Percentiles rank a stretch among this genome's conserved stretches.
Conservation (phyloP, 2,329 filamentous ascomycete species). For the Epichloe sibirici region DNA sequence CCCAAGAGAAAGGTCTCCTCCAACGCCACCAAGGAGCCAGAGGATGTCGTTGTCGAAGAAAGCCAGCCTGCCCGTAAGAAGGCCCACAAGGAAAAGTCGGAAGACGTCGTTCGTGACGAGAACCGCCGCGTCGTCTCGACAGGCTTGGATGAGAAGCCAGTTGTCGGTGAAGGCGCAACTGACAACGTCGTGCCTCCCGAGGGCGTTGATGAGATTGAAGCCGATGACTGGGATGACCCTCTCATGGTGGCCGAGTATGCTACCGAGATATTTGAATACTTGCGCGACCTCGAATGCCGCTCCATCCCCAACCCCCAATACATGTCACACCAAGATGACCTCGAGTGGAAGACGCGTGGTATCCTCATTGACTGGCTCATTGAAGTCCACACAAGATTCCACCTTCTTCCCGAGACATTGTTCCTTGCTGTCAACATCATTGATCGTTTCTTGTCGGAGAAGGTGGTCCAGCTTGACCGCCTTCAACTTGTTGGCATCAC, state of each 20-base stretch:
- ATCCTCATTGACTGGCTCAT: constrained; percentile 98
- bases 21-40: constrained; percentile 36
- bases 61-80: constrained; percentile 60
- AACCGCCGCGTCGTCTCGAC: constrained; percentile 23
- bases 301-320: constrained; percentile 79
- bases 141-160: constrained; percentile 18
- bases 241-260: constrained; percentile 98
- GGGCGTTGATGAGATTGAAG: constrained; percentile 41
- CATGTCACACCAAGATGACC: constrained; percentile 86
- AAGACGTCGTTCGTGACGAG: constrained; percentile 32
- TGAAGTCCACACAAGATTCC: constrained; percentile 94
- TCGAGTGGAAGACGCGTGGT: constrained; percentile 97
- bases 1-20: constrained; percentile 58
- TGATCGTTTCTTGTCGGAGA: constrained; percentile 89
- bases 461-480: constrained; percentile 90
- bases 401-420: constrained; percentile 86
- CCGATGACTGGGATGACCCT: constrained; percentile 83
- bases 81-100: constrained; percentile 27
- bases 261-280: constrained; percentile 92
- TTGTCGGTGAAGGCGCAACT: not conserved
- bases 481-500: constrained; percentile 95
- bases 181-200: not conserved
- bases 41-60: constrained; percentile 45
- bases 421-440: constrained; percentile 98
- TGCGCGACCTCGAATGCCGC: constrained; percentile 72